Conservation (phyloP, 2,329 filamentous ascomycete species). For the Cercospora citrullina region DNA sequence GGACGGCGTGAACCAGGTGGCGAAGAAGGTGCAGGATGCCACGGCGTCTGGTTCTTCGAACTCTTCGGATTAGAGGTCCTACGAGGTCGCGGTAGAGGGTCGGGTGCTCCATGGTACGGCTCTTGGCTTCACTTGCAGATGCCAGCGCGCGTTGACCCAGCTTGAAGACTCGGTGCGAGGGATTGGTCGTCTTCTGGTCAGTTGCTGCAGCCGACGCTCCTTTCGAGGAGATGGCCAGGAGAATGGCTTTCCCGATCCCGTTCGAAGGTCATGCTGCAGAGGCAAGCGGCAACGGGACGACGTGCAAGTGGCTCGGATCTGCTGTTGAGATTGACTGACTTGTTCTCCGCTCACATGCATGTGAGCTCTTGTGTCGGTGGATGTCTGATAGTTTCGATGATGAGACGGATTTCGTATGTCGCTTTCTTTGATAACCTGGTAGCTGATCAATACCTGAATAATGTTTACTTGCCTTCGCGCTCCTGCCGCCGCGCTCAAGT, state of each 20-base stretch:
- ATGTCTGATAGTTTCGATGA: background rate
- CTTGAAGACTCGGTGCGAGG: too few species aligned
- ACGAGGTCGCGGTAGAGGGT: too few species aligned
- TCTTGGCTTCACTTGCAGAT: too few species aligned
- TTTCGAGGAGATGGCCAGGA: background rate
- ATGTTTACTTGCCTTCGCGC: background rate
- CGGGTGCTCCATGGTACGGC: too few species aligned
- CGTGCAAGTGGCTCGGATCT: too few species aligned
- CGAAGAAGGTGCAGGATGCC: background rate
- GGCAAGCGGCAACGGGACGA: background rate
- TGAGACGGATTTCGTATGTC: slow-evolving; percentile 2
- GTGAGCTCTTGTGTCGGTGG: background rate
- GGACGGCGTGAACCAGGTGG: background rate
- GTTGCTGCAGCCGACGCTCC: background rate
- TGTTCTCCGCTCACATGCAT: background rate
- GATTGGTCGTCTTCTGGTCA: background rate
- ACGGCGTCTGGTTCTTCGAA: background rate
- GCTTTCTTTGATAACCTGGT: background rate
- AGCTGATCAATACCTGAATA: background rate
- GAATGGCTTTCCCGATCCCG: background rate
- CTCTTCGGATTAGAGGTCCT: background rate
- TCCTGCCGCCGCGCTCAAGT: background rate
- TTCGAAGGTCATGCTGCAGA: background rate
- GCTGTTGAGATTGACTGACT: background rate
- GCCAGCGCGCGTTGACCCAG: too few species aligned